Evolutionary conservation across 441 rosid species (phyloP).

Genomic region (Mallotus repandus): DNA sequence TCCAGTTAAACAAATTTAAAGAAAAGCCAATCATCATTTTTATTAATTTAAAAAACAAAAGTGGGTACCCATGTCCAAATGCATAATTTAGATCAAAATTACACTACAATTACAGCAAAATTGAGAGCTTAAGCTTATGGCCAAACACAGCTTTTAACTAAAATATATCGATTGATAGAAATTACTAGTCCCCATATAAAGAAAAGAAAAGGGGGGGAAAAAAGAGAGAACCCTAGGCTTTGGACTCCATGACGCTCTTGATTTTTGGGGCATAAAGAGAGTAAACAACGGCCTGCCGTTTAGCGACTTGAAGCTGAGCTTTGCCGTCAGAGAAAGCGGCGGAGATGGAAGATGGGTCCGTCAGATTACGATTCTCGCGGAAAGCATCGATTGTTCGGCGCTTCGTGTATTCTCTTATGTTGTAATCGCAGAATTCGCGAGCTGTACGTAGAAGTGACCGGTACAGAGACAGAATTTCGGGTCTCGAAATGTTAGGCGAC

Average conservation of each 20-base stretch:
- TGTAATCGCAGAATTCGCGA: conserved; percentile 67
- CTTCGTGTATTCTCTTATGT: conserved; percentile 74
- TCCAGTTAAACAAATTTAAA: neutral
- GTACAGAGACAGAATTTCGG: conserved; percentile 49
- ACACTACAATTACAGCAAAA: no score
- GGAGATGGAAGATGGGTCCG: conserved; percentile 42
- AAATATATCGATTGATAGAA: no score
- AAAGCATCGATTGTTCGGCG: conserved; percentile 69
- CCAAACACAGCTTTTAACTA: no score
- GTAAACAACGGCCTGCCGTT: conserved; percentile 58
- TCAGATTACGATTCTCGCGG: conserved; percentile 44
- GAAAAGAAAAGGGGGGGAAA: neutral
- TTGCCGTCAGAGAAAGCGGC: conserved; percentile 60
- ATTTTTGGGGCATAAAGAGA: conserved; percentile 68
- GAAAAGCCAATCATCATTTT: neutral
- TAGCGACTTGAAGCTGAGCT: conserved; percentile 58
- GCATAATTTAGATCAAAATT: no score
- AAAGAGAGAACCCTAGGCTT: neutral
- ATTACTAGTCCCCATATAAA: no score
- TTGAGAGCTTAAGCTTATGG: no score
- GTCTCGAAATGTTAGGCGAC: conserved; percentile 11
- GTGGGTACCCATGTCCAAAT: no score
- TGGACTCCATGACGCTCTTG: conserved; percentile 76
- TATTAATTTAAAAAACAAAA: no score
- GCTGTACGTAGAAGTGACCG: conserved; percentile 75